Conservation (phyloP, 1,284 basidiomycete species). For the Papiliotrema terrestris region DNA sequence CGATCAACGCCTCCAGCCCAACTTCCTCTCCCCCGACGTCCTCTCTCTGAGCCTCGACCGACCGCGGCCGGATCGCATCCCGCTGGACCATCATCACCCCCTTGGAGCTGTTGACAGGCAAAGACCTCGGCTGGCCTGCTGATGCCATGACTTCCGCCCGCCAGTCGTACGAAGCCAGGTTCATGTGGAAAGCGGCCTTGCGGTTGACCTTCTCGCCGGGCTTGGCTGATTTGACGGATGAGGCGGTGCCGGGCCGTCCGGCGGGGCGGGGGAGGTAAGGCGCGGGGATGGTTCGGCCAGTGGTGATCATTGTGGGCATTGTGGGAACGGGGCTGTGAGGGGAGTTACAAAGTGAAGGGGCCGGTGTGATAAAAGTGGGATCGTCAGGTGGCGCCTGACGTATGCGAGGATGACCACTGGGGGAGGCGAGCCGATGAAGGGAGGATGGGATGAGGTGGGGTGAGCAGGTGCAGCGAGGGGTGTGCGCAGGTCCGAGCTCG, state of each 20-base stretch:
- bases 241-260: slow-evolving; percentile 13
- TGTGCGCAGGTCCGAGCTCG: too few species aligned
- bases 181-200: slow-evolving; percentile 7
- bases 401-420: too few species aligned
- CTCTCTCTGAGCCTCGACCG: neutral
- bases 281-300: slow-evolving; percentile 20
- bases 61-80: neutral
- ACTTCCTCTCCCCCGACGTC: slow-evolving; percentile 20
- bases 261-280: slow-evolving; percentile 37
- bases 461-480: too few species aligned
- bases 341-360: too few species aligned
- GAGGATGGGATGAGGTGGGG: too few species aligned
- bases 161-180: slow-evolving; percentile 19
- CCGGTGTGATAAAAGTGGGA: too few species aligned
- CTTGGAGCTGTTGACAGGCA: slow-evolving; percentile 5
- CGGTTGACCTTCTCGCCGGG: slow-evolving; percentile 21
- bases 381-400: too few species aligned
- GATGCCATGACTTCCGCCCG: slow-evolving; percentile 28
- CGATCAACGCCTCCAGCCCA: slow-evolving; percentile 27
- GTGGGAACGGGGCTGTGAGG: too few species aligned
- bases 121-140: slow-evolving; percentile 10
- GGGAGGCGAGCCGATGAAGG: too few species aligned
- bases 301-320: neutral
- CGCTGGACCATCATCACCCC: neutral
- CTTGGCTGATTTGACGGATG: slow-evolving; percentile 5